These are phyloP conservation scores for Penstemon eatonii DNA, from an alignment of 257 asterid species.

Conservation along the genomic window DNA sequence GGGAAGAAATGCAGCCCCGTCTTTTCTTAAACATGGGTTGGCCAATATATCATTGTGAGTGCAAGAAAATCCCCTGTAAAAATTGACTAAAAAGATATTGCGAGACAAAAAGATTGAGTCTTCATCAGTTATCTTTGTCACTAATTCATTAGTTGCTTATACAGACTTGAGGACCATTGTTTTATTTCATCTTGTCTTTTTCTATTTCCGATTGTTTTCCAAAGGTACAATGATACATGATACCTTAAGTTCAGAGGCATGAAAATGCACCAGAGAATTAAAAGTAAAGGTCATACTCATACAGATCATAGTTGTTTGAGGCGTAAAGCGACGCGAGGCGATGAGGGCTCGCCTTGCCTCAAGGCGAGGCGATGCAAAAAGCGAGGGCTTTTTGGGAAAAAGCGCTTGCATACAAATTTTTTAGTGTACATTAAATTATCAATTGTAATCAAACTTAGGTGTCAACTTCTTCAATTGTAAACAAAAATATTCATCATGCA, in stretches of 20 bases:
- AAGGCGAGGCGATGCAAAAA: too few species aligned
- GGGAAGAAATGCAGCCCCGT: neutral
- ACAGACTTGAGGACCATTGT: neutral
- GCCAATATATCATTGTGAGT: neutral
- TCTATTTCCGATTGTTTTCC: neutral
- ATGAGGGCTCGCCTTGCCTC: too few species aligned
- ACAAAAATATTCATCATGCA: too few species aligned
- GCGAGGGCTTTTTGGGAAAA: too few species aligned
- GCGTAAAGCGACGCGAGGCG: too few species aligned
- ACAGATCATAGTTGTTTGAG: too few species aligned
- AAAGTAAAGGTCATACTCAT: neutral
- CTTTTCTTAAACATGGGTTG: neutral
- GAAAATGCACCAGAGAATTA: slow-evolving; percentile 5
- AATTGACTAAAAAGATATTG: neutral
- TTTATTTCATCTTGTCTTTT: neutral
- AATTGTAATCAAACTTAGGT: too few species aligned
- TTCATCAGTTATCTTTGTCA: slow-evolving; percentile 4
- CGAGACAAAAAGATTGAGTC: slow-evolving; percentile 8
- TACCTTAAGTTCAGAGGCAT: neutral
- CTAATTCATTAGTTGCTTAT: neutral
- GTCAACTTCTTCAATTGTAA: too few species aligned
- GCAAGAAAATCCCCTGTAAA: neutral
- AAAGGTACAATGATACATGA: slow-evolving; percentile 1
- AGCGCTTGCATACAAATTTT: too few species aligned
- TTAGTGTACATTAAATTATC: too few species aligned